Percentiles rank a stretch among this genome's conserved stretches.
Evolutionary conservation across 768 basidiomycete genomes (phyloP).

Genomic region (Panaeolus papilionaceus): DNA sequence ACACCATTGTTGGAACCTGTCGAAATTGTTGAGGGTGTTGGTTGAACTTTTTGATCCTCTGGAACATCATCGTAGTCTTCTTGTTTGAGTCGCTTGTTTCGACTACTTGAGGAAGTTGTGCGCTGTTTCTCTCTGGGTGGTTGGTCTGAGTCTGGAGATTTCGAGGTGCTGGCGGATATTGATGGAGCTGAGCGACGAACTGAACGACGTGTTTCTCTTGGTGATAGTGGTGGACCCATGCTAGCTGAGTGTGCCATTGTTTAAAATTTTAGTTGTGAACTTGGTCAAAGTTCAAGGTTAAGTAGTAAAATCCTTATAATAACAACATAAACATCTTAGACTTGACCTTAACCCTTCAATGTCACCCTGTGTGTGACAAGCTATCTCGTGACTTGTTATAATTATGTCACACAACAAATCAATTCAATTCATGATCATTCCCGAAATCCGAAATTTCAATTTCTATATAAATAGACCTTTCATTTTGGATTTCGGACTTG

Average conservation of each 20-base stretch:
- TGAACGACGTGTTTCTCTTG: slow-evolving; percentile 79
- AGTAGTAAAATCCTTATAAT: neutral
- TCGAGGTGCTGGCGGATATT: slow-evolving; percentile 68
- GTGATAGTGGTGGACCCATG: slow-evolving; percentile 83
- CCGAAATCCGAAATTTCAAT: slow-evolving; percentile 3
- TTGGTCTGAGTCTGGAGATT: slow-evolving; percentile 76
- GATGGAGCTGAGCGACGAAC: slow-evolving; percentile 76
- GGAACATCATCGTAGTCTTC: slow-evolving; percentile 73
- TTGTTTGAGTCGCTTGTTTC: slow-evolving; percentile 71
- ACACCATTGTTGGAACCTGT: slow-evolving; percentile 37
- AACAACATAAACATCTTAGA: no score
- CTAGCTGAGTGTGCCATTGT: slow-evolving; percentile 67
- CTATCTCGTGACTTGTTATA: neutral
- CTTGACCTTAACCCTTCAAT: neutral
- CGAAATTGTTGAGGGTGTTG: slow-evolving; percentile 39
- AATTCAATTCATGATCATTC: neutral
- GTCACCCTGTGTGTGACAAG: neutral
- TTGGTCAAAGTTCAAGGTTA: neutral
- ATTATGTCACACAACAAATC: neutral
- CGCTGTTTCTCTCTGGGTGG: slow-evolving; percentile 52
- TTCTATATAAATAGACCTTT: slow-evolving; percentile 21
- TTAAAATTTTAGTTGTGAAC: slow-evolving; percentile 19
- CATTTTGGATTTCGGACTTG: slow-evolving; percentile 13
- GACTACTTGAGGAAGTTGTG: slow-evolving; percentile 44
- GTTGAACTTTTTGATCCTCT: slow-evolving; percentile 58